Percentiles rank a stretch among this genome's conserved stretches.
phyloP scores from a whole-genome alignment of 192 early-diverging fungal genomes.

The Bifiguratus adelaidae region DNA sequence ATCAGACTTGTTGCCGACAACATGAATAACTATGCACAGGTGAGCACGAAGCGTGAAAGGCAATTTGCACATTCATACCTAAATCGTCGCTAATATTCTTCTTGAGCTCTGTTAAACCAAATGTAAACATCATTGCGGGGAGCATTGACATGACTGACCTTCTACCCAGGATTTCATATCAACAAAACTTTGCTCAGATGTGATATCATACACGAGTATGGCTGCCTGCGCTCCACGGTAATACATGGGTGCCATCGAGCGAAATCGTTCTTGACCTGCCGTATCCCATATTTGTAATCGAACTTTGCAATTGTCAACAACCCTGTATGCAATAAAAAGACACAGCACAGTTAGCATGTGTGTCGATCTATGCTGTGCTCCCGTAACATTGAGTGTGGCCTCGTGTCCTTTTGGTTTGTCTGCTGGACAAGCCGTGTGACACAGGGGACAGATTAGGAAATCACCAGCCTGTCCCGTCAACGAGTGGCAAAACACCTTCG shows the following conservation, averaged over 20 bases:
- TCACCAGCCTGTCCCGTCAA: no score
- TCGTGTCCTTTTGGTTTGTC: no score
- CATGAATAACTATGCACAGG: slow-evolving; percentile 55
- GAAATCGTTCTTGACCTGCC: slow-evolving; percentile 60
- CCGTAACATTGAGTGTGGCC: no score
- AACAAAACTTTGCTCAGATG: slow-evolving; percentile 55
- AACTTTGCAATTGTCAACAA: slow-evolving; percentile 64
- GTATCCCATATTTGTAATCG: slow-evolving; percentile 86
- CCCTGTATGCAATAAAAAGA: slow-evolving; percentile 19
- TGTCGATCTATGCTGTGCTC: no score
- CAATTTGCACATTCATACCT: no score
- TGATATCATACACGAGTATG: slow-evolving; percentile 64
- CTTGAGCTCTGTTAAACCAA: slow-evolving; percentile 30
- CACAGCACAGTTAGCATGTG: neutral
- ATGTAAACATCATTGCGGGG: slow-evolving; percentile 9
- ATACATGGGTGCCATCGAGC: slow-evolving; percentile 60
- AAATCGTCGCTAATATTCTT: slow-evolving; percentile 57
- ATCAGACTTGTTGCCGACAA: slow-evolving; percentile 67
- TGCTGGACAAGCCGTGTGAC: no score
- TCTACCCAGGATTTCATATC: slow-evolving; percentile 62
- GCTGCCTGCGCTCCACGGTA: slow-evolving; percentile 67
- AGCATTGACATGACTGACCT: slow-evolving; percentile 5
- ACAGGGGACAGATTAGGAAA: no score
- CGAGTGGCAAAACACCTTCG: neutral
- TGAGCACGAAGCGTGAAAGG: no score